A percentile compares a stretch with the other conserved stretches of the same genome.
These are phyloP conservation scores for Davidsoniella neocaledoniae DNA, from an alignment of 2,329 filamentous ascomycete genomes.

Conservation along the genomic window DNA sequence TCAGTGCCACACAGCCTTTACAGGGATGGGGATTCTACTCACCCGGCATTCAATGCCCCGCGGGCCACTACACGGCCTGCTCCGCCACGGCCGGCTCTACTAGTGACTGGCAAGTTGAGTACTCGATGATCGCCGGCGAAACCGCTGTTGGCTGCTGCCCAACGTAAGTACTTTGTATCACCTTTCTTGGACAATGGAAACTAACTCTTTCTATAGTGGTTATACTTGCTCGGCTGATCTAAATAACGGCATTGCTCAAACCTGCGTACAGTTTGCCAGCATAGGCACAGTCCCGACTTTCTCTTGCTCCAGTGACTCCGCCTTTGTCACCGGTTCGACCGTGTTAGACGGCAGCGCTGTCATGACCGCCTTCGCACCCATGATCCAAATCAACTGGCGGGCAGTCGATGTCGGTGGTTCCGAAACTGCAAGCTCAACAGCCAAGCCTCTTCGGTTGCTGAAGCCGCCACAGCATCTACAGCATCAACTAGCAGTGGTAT, in stretches of 20 bases:
- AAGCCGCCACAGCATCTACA: conserved; percentile 5
- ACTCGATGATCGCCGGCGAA: conserved; percentile 16
- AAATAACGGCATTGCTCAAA: conserved; percentile 13
- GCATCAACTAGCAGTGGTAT: conserved; percentile 2
- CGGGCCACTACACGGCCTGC: conserved; percentile 20
- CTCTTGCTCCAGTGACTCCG: conserved; percentile 8
- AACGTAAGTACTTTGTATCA: conserved; percentile 14
- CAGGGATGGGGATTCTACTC: conserved; percentile 22
- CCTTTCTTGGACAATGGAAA: background rate
- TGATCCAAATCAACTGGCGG: conserved; percentile 19
- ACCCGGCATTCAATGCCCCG: conserved; percentile 20
- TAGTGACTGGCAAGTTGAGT: conserved; percentile 17
- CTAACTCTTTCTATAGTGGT: conserved; percentile 10
- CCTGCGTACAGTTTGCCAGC: conserved; percentile 13
- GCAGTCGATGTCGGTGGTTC: conserved; percentile 14
- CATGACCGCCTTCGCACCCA: conserved; percentile 15
- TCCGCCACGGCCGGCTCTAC: conserved; percentile 16
- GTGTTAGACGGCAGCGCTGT: conserved; percentile 1
- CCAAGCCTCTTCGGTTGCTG: background rate
- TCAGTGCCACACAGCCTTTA: conserved; percentile 14
- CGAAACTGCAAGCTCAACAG: conserved; percentile 3
- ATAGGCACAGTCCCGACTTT: conserved; percentile 13
- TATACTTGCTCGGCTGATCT: conserved; percentile 15
- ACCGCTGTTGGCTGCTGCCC: conserved; percentile 22
- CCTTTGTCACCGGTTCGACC: conserved; percentile 4